These are phyloP conservation scores for Trichoderma sp. DNA, from an alignment of 2,329 filamentous ascomycete species.

Conservation along the genomic window DNA sequence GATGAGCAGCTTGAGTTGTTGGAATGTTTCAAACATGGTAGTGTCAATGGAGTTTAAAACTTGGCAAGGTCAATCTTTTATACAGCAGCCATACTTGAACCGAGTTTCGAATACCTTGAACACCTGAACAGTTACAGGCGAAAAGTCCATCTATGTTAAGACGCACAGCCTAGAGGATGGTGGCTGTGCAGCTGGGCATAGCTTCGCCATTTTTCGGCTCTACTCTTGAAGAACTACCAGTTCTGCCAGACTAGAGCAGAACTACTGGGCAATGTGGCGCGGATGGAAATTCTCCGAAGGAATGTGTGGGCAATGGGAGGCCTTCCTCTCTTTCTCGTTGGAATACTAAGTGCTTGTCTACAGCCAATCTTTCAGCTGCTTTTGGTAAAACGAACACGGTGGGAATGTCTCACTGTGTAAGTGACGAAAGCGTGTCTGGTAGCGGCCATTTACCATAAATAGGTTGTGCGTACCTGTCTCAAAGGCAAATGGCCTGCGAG, in stretches of 20 bases:
- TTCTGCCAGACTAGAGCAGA: background rate
- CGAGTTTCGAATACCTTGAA: background rate
- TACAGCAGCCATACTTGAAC: background rate
- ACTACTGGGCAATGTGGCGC: background rate
- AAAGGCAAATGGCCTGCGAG: background rate
- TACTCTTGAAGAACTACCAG: background rate
- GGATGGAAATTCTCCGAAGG: background rate
- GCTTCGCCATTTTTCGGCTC: background rate
- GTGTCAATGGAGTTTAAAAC: background rate
- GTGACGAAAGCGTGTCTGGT: background rate
- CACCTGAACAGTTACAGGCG: too few species aligned
- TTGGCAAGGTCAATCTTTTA: background rate
- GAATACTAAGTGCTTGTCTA: background rate
- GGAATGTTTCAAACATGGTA: background rate
- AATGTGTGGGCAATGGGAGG: background rate
- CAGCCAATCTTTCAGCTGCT: background rate
- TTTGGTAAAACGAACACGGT: background rate
- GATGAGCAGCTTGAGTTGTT: background rate
- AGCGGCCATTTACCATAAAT: too few species aligned
- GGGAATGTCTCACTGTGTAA: background rate
- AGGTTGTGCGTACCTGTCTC: background rate
- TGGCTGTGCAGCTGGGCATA: constrained; percentile 9
- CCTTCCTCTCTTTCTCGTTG: background rate
- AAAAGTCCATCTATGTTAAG: background rate
- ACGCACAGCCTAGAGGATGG: background rate